These are phyloP conservation scores for Clavispora phyllophila DNA, from an alignment of 805 yeast species.

Conservation along the genomic window DNA sequence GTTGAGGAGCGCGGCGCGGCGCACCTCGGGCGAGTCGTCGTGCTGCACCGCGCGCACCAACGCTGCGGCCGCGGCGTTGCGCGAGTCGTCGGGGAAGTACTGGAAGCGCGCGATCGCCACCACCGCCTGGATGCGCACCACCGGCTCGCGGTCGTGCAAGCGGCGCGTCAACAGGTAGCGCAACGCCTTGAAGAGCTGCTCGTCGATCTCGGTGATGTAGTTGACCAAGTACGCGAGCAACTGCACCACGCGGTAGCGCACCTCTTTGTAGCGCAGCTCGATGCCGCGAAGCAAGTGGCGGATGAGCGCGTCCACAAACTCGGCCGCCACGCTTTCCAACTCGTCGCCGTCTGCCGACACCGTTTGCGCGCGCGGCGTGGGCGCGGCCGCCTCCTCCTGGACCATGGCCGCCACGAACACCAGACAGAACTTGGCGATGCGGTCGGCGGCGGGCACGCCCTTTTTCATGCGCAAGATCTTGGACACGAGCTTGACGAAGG, in stretches of 20 bases:
- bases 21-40: conserved; percentile 84
- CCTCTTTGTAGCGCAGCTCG: conserved; percentile 69
- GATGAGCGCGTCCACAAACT: conserved; percentile 57
- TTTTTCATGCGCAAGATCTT: conserved; percentile 64
- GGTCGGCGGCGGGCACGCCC: conserved; percentile 67
- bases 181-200: conserved; percentile 60
- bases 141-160: conserved; percentile 68
- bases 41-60: conserved; percentile 54
- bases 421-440: conserved; percentile 67
- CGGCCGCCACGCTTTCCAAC: conserved; percentile 33
- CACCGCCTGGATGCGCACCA: conserved; percentile 79
- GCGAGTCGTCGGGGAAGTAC: conserved; percentile 26
- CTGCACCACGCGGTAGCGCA: conserved; percentile 76
- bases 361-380: conserved; percentile 9
- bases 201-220: conserved; percentile 70
- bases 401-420: conserved; percentile 49
- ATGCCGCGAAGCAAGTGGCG: conserved; percentile 72
- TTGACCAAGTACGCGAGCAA: conserved; percentile 66
- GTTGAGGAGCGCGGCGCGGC: conserved; percentile 77
- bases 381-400: conserved; percentile 24
- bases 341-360: conserved; percentile 36
- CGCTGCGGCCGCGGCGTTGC: conserved; percentile 15
- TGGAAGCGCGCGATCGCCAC: conserved; percentile 77
- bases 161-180: conserved; percentile 58
- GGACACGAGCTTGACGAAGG: conserved; percentile 58